Evolutionary conservation across 1,284 basidiomycete species (phyloP).

Genomic region (Puccinia polysora): DNA sequence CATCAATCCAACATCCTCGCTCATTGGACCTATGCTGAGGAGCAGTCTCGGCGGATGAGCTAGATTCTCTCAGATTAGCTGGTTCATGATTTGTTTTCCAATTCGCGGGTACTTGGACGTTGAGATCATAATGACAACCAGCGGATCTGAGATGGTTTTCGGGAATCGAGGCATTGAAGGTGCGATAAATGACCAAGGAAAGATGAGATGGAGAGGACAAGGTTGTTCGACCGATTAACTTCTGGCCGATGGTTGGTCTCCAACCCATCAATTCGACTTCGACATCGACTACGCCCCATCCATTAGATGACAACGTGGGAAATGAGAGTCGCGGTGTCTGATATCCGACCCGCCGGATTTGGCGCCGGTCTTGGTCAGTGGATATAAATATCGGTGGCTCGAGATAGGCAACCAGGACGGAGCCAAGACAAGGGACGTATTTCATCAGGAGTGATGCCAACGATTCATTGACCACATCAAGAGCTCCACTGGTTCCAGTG

Average conservation of each 20-base stretch:
- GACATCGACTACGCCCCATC: slow-evolving; percentile 24
- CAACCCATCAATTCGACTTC: slow-evolving; percentile 32
- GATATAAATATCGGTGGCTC: slow-evolving; percentile 20
- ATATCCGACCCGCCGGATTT: neutral
- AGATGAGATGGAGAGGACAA: slow-evolving; percentile 91
- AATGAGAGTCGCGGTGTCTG: neutral
- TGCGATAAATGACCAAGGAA: slow-evolving; percentile 82
- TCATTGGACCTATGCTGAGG: neutral
- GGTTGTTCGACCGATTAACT: slow-evolving; percentile 73
- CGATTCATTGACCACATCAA: slow-evolving; percentile 33
- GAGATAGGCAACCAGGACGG: slow-evolving; percentile 22
- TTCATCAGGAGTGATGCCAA: slow-evolving; percentile 36
- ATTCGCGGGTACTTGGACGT: slow-evolving; percentile 58
- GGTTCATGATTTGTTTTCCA: slow-evolving; percentile 41
- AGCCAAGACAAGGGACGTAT: slow-evolving; percentile 31
- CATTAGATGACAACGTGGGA: neutral
- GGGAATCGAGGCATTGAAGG: slow-evolving; percentile 95
- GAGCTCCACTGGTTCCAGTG: neutral
- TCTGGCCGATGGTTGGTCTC: slow-evolving; percentile 37
- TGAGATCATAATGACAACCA: slow-evolving; percentile 76
- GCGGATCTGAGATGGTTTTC: slow-evolving; percentile 79
- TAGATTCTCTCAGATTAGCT: neutral
- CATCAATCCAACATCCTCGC: slow-evolving; percentile 36
- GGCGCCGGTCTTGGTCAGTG: neutral
- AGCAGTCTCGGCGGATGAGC: neutral